Conservation (phyloP, 75 land plant species). For the Sequoiadendron giganteum region DNA sequence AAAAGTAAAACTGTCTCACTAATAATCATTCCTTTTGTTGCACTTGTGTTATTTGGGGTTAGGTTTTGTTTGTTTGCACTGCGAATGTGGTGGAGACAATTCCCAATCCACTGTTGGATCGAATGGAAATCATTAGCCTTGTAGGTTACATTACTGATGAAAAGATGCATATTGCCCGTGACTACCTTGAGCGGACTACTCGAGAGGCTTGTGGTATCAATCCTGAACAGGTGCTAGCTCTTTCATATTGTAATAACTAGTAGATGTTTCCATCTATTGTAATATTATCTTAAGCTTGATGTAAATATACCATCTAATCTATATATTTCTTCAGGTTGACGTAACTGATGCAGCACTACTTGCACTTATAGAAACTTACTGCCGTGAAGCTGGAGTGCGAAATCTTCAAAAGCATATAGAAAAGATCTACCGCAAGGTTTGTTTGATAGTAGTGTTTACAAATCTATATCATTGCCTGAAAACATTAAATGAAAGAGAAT, state of each 20-base stretch:
- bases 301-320: neutral
- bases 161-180: slow-evolving; percentile 96
- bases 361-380: slow-evolving; percentile 84
- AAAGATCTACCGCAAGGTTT: slow-evolving; percentile 95
- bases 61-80: slow-evolving; percentile 99
- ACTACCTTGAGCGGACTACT: slow-evolving; percentile 83
- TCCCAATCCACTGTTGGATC: slow-evolving; percentile 86
- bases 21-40: neutral
- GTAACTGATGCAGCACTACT: slow-evolving; percentile 89
- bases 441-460: neutral
- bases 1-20: neutral
- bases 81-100: slow-evolving; percentile 92
- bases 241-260: neutral
- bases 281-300: slow-evolving; percentile 7
- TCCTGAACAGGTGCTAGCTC: slow-evolving; percentile 68
- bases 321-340: slow-evolving; percentile 62
- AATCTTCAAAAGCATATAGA: slow-evolving; percentile 97
- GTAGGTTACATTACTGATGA: slow-evolving; percentile 98
- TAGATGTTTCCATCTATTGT: neutral
- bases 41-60: neutral
- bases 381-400: slow-evolving; percentile 96
- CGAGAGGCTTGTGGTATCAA: slow-evolving; percentile 92
- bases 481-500: neutral
- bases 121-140: slow-evolving; percentile 92
- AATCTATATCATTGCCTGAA: neutral